Base-by-base conservation (phyloP, 257 asterid genomes). In the Lycium ferocissimum region DNA sequence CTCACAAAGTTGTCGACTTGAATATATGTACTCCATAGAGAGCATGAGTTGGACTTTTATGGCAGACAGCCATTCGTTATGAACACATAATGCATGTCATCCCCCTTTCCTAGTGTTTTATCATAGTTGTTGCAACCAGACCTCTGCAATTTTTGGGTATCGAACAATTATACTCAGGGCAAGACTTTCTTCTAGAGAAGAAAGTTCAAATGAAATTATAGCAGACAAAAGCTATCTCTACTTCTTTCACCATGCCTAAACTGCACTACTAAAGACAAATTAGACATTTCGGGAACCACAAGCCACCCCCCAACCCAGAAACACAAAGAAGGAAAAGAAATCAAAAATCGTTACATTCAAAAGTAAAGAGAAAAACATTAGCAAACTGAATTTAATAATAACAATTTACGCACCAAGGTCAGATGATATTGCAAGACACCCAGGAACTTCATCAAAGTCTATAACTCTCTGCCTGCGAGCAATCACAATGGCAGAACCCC, bases 391-490 rank as follows among this genome's bases (percentile, higher is more conserved):
- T 26, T 26, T 26, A 76, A 76, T 22, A 22, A 51, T 75, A n/a
- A n/a, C 63, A 76, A 7, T 12, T 20, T 2, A 26, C 14, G 26
- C 26, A 51, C 63, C 61, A 20, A 22, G 56, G 43, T 49, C 81
- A 47, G 43, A 6, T 75, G 81, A 75, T 22, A 75, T 49, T 20
- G 43, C 47, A 76, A 76, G 63, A 12, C 63, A 51, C 3, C 47
- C 82, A 49, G 82, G 22, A 1, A 76, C 82, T 76, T 51, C 47
- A 63, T 49, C 51, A 14, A 51, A 26, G 63, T 76, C 45, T 51
- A 6, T 22, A 66, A 49, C 43, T 49, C 22, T 51, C 22, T 51
- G 58, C 43, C 5, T 49, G 38, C 59, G 49, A n/a, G 43, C 43
- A 75, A 12, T 75, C 61, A 49, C 59, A 47, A 3, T 49, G 43